Base-by-base conservation (phyloP, 345 rosid species). In the Gossypium mustelinum region DNA sequence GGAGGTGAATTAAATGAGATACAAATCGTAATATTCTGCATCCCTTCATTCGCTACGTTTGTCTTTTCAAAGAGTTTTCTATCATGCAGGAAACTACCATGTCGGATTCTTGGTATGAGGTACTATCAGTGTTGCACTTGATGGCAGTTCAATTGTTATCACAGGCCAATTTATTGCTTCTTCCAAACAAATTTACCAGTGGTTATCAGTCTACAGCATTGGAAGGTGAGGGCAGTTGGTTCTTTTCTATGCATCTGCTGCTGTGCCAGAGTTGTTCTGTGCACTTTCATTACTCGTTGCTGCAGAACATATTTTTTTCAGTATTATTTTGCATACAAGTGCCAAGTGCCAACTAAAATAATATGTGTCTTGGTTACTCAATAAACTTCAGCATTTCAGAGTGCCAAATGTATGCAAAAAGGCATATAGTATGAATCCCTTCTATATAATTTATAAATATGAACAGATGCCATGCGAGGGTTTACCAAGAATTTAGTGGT, bases 101-200 rank as follows among this genome's bases (percentile, higher is more conserved):
- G 80, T 81, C 84, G 63, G 82, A 88, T 81, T 84, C 88, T 47
- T 87, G 90, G 89, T 88, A 90, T 4, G 94, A 90, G 86, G 84
- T 90, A 27, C 79, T 90, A 59, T 88, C 94, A 9, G 89, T 90
- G 73, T 75, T 90, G 81, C 94, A 90, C 78, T 75, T 90, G 81
- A 88, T 88, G 92, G 90, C 89, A 11, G 81, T 88, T 87, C 79
- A 88, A 62, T 79, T 81, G 6, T 59, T 87, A 77, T 85, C 88
- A 73, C 92, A 87, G 65, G 94, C 90, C 68, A 88, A 88, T 74
- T 79, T 82, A 75, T 72, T 90, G 57, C 89, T 90, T 79, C 87
- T 86, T 78, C 92, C 88, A 17, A 84, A 83, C 75, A 72, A 83
- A 71, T 80, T 88, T 45, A 52, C 82, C 2, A 90, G 78, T 68